A percentile compares a stretch with the other conserved stretches of the same genome.
These are phyloP conservation scores for Colletotrichum liaoningense DNA, from an alignment of 2,329 filamentous ascomycete species.

Conservation along the genomic window DNA sequence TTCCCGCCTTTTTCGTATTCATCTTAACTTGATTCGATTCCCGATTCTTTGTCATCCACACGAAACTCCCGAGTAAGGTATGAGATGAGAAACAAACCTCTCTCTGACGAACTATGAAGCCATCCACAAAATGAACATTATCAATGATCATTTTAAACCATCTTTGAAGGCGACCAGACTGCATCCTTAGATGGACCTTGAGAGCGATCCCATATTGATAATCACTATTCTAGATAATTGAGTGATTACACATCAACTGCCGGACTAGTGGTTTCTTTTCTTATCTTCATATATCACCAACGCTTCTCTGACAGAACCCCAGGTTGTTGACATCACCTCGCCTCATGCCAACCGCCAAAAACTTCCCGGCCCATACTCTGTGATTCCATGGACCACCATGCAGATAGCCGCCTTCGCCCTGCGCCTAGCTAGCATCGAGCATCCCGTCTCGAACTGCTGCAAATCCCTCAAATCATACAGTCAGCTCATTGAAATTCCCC, in stretches of 20 bases:
- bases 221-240: too few relatives aligned
- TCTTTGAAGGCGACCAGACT: too few relatives aligned
- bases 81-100: background rate
- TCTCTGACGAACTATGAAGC: background rate
- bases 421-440: background rate
- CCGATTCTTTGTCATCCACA: background rate
- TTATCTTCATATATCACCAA: conserved; percentile 6
- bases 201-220: too few relatives aligned
- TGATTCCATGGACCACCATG: conserved; percentile 6
- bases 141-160: too few relatives aligned
- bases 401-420: conserved; percentile 13
- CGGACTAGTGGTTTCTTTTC: background rate
- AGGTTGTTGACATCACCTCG: conserved; percentile 18
- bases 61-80: background rate
- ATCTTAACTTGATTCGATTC: background rate
- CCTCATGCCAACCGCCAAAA: background rate
- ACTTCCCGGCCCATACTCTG: conserved; percentile 8
- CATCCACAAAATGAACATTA: background rate
- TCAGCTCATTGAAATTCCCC: conserved; percentile 16
- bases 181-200: too few relatives aligned
- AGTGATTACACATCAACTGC: background rate
- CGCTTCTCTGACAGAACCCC: conserved; percentile 1
- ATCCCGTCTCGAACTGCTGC: background rate
- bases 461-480: background rate
- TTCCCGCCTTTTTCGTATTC: background rate